These are phyloP conservation scores for Clarireedia monteithiana DNA, from an alignment of 2,329 filamentous ascomycete species.

Conservation along the genomic window DNA sequence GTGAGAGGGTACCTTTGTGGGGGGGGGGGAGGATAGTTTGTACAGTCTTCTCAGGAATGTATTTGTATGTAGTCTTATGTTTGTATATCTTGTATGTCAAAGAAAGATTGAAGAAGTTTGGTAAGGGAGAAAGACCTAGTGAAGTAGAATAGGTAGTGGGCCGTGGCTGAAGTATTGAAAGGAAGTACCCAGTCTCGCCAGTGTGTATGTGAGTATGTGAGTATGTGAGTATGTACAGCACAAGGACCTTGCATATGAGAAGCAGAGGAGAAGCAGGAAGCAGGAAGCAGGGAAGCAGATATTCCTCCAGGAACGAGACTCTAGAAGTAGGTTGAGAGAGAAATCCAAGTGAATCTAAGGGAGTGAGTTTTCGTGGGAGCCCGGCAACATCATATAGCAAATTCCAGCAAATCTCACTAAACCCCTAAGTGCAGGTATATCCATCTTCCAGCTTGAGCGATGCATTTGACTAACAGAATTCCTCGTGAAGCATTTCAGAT, in stretches of 20 bases:
- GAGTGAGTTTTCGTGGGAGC: too few relatives aligned
- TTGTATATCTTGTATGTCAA: neutral
- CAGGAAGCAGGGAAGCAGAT: too few relatives aligned
- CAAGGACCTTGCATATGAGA: neutral
- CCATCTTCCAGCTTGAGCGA: neutral
- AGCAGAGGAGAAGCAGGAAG: too few relatives aligned
- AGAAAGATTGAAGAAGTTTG: neutral
- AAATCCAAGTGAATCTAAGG: too few relatives aligned
- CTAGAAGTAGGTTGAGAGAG: too few relatives aligned
- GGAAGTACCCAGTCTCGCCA: neutral
- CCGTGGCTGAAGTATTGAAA: neutral
- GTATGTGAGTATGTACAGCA: neutral
- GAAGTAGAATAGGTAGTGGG: neutral
- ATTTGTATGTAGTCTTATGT: neutral
- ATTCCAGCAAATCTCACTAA: constrained; percentile 8
- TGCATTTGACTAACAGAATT: too few relatives aligned
- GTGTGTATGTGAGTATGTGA: neutral
- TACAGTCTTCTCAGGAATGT: neutral
- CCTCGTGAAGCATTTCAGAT: too few relatives aligned
- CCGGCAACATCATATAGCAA: neutral
- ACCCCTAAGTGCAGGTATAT: constrained; percentile 12
- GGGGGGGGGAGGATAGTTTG: too few relatives aligned
- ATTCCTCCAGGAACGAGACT: too few relatives aligned
- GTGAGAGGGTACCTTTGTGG: too few relatives aligned
- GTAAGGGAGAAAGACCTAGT: neutral